Evolutionary conservation across 192 early-diverging fungal genomes (phyloP).

Genomic region (Lunasporangiospora selenospora): DNA sequence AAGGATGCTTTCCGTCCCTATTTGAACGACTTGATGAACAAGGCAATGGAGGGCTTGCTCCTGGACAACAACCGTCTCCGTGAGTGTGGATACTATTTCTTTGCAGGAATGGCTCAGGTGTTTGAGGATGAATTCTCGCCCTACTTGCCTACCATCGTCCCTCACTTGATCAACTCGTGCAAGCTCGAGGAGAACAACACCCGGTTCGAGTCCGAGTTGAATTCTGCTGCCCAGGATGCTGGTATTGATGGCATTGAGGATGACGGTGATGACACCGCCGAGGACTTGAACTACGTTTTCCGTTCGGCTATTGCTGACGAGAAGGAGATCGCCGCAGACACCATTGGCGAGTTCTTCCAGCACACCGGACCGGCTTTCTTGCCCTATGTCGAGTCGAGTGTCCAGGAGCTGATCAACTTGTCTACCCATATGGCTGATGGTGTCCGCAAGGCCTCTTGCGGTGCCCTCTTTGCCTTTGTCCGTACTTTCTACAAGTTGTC

Average conservation of each 20-base stretch:
- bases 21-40: slow-evolving; percentile 69
- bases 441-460: slow-evolving; percentile 79
- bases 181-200: slow-evolving; percentile 66
- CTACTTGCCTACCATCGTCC: slow-evolving; percentile 73
- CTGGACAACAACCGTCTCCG: slow-evolving; percentile 72
- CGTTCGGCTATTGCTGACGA: slow-evolving; percentile 89
- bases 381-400: slow-evolving; percentile 80
- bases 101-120: slow-evolving; percentile 78
- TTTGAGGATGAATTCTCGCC: slow-evolving; percentile 79
- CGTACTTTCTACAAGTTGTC: slow-evolving; percentile 80
- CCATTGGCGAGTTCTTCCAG: slow-evolving; percentile 86
- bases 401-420: slow-evolving; percentile 71
- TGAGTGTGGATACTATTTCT: slow-evolving; percentile 84
- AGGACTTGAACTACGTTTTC: slow-evolving; percentile 66
- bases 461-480: slow-evolving; percentile 78
- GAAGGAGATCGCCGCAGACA: slow-evolving; percentile 92
- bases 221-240: too few species aligned
- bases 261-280: slow-evolving; percentile 57
- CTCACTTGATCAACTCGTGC: slow-evolving; percentile 77
- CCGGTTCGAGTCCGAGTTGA: too few species aligned
- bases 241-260: slow-evolving; percentile 4
- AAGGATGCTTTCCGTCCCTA: slow-evolving; percentile 75
- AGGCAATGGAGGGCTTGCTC: slow-evolving; percentile 77
- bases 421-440: slow-evolving; percentile 82
- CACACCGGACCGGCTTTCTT: slow-evolving; percentile 77